Base-by-base conservation (phyloP, 2,329 filamentous ascomycete genomes). In the Beauveria asiatica region DNA sequence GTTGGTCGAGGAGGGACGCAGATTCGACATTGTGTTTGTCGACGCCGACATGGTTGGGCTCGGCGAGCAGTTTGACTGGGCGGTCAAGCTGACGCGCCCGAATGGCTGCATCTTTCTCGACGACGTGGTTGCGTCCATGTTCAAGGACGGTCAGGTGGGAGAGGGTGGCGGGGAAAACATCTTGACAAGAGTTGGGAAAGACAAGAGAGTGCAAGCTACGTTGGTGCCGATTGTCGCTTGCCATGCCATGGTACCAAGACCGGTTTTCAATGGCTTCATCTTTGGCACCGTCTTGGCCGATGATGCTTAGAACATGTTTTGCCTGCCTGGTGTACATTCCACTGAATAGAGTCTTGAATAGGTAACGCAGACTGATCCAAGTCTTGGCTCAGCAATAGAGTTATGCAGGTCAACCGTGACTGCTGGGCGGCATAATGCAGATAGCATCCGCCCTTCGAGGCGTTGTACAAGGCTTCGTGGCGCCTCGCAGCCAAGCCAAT, bases 11-110 rank as follows among this genome's bases (percentile, higher is more conserved):
- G 74, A 81, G 61, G 72, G 75, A 2, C 69, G 68, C 23, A 69
- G 68, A 50, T 80, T 79, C 60, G 77, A 78, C 60, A 73, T 82
- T 60, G 73, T 77, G 3, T 82, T 81, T 64, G 76, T 82, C 51
- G 79, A 82, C 67, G 79, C 79, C 9, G 76, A 78, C 58, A 79
- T 78, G 69, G 67, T 70, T 55, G 77, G 79, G 64, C 76, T 79
- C 62, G 77, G 72, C 70, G 70, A 72, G 39, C 80, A 80, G 64
- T 78, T 80, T 56, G 70, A 80, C 59, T 67, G 67, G 62, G 74
- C 75, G 2, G 65, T 78, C 37, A 70, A 69, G 39, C 70, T 79
- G 67, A 71, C 68, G 2, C 70, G 71, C 19, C 62, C 64, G 0
- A 71, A 74, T 1, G 74, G 74, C 0, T 70, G 67, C 13, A 70